phyloP scores from a whole-genome alignment of 345 rosid species.

The Eucalyptus decipiens region DNA sequence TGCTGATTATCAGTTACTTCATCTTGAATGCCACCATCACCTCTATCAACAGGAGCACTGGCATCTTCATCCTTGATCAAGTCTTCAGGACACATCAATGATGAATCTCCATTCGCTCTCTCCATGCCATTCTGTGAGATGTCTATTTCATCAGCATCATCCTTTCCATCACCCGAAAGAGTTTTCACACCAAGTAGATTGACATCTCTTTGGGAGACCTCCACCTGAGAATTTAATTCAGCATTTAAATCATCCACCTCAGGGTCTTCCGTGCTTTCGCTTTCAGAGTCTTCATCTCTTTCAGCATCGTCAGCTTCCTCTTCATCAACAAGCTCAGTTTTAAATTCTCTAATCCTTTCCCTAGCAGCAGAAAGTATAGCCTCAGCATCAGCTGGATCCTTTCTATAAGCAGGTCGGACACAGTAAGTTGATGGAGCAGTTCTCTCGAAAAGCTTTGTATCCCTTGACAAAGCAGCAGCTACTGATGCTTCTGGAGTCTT shows the following conservation, averaged over 20 bases:
- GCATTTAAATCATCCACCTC: slow-evolving; percentile 52
- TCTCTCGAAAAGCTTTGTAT: slow-evolving; percentile 86
- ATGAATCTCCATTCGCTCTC: slow-evolving; percentile 6
- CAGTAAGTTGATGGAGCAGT: slow-evolving; percentile 94
- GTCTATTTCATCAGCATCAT: slow-evolving; percentile 1
- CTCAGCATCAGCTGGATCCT: slow-evolving; percentile 61
- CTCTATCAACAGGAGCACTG: slow-evolving; percentile 3
- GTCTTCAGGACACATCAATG: slow-evolving; percentile 15
- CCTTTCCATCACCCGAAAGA: slow-evolving; percentile 22
- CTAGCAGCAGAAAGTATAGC: slow-evolving; percentile 68
- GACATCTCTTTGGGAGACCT: slow-evolving; percentile 8
- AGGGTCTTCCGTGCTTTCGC: slow-evolving; percentile 67
- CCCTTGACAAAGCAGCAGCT: slow-evolving; percentile 91
- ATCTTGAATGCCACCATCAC: slow-evolving; percentile 4
- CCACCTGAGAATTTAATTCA: slow-evolving; percentile 30
- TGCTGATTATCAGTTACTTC: slow-evolving; percentile 8
- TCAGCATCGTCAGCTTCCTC: slow-evolving; percentile 88
- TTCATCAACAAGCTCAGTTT: slow-evolving; percentile 44
- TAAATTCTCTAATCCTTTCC: slow-evolving; percentile 56
- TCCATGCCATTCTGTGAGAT: slow-evolving; percentile 15
- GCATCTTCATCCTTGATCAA: slow-evolving; percentile 2
- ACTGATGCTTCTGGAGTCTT: slow-evolving; percentile 97
- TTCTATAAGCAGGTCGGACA: slow-evolving; percentile 73
- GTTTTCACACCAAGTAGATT: background rate
- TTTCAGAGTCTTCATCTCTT: slow-evolving; percentile 80